Base-by-base conservation (phyloP, 352 stramenopile species). In the Phytopythium cucurbitacearum region DNA sequence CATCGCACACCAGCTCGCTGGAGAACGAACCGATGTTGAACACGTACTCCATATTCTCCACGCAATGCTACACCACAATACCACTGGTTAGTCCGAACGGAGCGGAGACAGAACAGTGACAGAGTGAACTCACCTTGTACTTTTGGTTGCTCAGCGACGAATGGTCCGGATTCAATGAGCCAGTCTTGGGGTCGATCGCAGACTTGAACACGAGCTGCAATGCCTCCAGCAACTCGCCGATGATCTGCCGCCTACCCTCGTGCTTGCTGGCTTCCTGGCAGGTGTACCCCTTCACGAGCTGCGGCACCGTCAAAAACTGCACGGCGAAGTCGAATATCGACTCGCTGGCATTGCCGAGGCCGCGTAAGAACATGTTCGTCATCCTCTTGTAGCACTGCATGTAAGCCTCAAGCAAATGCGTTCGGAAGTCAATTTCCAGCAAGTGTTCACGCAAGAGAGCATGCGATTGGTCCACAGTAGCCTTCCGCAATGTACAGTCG, bases 261-360 rank as follows among this genome's bases (percentile, higher is more conserved):
- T 90, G 65, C 33, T 64, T 51, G 8, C 61, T 45, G 3, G 65
- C 64, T 73, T 88, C 80, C n/a, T 57, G 64, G 21, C 71, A 71
- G 2, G 80, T 89, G 58, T 95, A 94, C 5, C 81, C 73, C 61
- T 87, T 78, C 13, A 91, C 78, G 33, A 95, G 67, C 51, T 87
- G 79, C 12, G 85, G 84, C 0, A 93, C 83, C 0, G 85, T 95
- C 32, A 95, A 61, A 35, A 95, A 89, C 53, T 95, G 85, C 28
- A 91, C 85, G 5, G 83, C 85, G 56, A 95, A 95, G 59, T 95
- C 85, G 55, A 95, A 94, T 58, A 95, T 91, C 1, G 79, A 90
- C 51, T 95, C 85, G 52, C 71, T 89, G 11, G 81, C 87, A 34
- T 91, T 91, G 5, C 81, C 85, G 5, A 95, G 66, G 3, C 85